Conservation (phyloP, 805 yeast species). For the Yarrowia sp. region DNA sequence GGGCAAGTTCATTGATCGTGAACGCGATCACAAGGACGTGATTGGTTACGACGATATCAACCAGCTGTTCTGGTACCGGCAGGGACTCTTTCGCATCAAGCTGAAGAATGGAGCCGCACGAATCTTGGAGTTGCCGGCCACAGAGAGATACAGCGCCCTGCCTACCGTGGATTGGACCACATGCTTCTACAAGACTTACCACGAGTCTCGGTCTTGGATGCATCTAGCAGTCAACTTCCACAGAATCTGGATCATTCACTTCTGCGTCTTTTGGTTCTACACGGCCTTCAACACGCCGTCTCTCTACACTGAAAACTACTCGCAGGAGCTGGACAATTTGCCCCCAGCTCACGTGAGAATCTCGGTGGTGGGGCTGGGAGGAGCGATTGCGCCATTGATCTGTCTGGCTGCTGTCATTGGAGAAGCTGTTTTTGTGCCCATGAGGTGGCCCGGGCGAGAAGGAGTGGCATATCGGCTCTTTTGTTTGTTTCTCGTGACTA, state of each 20-base stretch:
- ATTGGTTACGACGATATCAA: slow-evolving; percentile 91
- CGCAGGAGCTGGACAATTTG: slow-evolving; percentile 74
- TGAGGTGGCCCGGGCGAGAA: slow-evolving; percentile 99
- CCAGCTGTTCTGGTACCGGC: slow-evolving; percentile 79
- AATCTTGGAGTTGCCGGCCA: slow-evolving; percentile 52
- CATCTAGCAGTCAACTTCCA: slow-evolving; percentile 92
- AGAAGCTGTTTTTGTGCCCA: slow-evolving; percentile 95
- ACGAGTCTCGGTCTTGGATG: slow-evolving; percentile 96
- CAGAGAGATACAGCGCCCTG: slow-evolving; percentile 54
- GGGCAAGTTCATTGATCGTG: slow-evolving; percentile 47
- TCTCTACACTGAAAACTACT: slow-evolving; percentile 80
- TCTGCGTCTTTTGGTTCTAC: slow-evolving; percentile 90
- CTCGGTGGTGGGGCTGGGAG: slow-evolving; percentile 92
- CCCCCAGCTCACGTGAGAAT: slow-evolving; percentile 87
- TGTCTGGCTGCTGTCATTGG: slow-evolving; percentile 83
- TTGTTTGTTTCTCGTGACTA: slow-evolving; percentile 60
- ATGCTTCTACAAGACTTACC: slow-evolving; percentile 72
- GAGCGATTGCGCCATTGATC: slow-evolving; percentile 74
- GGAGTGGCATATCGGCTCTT: slow-evolving; percentile 82
- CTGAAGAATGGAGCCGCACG: slow-evolving; percentile 43
- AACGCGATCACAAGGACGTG: slow-evolving; percentile 61
- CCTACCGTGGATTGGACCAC: slow-evolving; percentile 61
- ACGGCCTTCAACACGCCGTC: slow-evolving; percentile 89
- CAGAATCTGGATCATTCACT: slow-evolving; percentile 96
- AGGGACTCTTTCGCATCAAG: slow-evolving; percentile 58